These are phyloP conservation scores for Bipolaris bicolor DNA, from an alignment of 2,329 filamentous ascomycete genomes.

Conservation along the genomic window DNA sequence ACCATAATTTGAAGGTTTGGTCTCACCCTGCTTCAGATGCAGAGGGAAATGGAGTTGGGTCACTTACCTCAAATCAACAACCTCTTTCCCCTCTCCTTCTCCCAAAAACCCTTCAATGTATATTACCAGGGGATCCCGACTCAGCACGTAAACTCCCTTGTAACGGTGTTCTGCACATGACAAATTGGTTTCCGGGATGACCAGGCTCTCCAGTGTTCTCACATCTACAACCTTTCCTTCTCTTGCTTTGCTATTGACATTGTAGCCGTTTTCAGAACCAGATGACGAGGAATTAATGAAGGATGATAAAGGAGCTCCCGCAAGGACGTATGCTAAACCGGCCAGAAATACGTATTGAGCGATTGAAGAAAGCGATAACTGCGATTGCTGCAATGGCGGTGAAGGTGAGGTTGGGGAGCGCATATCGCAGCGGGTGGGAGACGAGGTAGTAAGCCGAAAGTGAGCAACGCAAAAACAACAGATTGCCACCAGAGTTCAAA, in stretches of 20 bases:
- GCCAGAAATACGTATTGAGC: conserved; percentile 42
- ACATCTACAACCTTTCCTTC: conserved; percentile 13
- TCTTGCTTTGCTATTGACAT: not conserved
- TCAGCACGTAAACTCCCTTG: conserved; percentile 56
- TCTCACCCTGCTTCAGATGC: not conserved
- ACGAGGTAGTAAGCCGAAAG: not conserved
- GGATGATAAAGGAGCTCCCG: conserved; percentile 42
- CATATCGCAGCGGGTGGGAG: conserved; percentile 1
- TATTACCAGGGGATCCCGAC: conserved; percentile 61
- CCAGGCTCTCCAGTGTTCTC: conserved; percentile 47
- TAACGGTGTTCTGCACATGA: conserved; percentile 49
- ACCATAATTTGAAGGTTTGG: too few relatives aligned
- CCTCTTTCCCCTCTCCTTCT: conserved; percentile 55
- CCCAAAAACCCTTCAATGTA: conserved; percentile 65
- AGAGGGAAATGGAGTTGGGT: not conserved
- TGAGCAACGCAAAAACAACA: not conserved
- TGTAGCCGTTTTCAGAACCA: not conserved
- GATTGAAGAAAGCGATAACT: conserved; percentile 28
- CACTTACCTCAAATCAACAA: conserved; percentile 60
- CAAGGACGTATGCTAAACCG: conserved; percentile 43
- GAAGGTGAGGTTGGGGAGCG: conserved; percentile 10
- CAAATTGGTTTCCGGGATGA: conserved; percentile 50
- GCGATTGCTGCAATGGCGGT: conserved; percentile 2
- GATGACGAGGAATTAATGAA: conserved; percentile 3
- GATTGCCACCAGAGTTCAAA: too few relatives aligned